These are phyloP conservation scores for Rhodomyrtus psidioides DNA, from an alignment of 441 rosid species.

Conservation along the genomic window DNA sequence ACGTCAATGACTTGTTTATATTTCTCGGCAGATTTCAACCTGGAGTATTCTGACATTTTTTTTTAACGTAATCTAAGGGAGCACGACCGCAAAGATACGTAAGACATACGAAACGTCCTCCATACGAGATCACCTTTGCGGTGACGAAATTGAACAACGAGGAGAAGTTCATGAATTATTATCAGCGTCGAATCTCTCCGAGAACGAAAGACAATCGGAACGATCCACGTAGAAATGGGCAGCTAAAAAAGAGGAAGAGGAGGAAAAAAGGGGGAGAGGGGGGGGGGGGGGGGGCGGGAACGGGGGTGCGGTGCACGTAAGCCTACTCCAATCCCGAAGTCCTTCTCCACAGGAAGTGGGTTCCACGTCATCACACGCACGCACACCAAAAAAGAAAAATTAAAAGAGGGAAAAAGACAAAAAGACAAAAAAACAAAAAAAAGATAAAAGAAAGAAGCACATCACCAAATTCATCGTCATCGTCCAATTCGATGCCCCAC, in stretches of 20 bases:
- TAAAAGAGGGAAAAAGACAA: background rate
- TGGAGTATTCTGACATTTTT: accelerated
- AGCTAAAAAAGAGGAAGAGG: background rate
- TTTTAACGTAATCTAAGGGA: background rate
- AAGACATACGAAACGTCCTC: background rate
- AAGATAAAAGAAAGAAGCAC: background rate
- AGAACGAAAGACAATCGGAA: background rate
- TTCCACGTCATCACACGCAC: constrained; percentile 47
- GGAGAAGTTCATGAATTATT: background rate
- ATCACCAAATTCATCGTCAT: background rate
- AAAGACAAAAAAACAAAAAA: no score
- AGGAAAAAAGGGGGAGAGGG: no score
- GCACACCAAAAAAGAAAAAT: background rate
- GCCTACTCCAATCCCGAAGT: constrained; percentile 17
- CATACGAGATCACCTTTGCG: no score
- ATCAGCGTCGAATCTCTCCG: background rate
- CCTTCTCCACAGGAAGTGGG: constrained; percentile 70
- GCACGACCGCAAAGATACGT: no score
- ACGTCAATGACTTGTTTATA: background rate
- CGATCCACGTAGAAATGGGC: background rate
- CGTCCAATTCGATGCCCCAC: background rate
- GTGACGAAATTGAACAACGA: no score
- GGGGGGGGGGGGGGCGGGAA: no score
- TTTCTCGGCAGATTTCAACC: background rate
- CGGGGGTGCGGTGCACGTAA: constrained; percentile 70